Evolutionary conservation across 345 rosid species (phyloP).

Genomic region (Eucalyptus sp.): DNA sequence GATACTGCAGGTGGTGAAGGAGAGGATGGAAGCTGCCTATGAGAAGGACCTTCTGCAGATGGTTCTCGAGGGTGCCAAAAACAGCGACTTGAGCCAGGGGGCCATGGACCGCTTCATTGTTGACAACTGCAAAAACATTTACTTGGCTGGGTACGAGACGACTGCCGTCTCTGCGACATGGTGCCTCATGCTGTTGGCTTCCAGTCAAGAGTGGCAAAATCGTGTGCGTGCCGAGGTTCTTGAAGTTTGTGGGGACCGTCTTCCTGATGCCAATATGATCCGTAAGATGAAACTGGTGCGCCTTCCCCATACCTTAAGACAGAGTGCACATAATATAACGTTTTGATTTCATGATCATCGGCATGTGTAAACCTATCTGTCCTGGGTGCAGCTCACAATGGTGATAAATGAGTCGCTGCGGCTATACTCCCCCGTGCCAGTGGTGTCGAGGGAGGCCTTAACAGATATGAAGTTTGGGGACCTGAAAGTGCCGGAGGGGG

Average conservation of each 20-base stretch:
- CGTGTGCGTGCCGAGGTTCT: constrained; percentile 20
- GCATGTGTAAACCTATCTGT: neutral
- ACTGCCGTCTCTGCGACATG: constrained; percentile 29
- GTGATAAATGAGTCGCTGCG: constrained; percentile 33
- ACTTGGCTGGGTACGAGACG: constrained; percentile 33
- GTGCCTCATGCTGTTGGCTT: constrained; percentile 34
- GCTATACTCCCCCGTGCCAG: constrained; percentile 31
- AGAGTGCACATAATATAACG: neutral
- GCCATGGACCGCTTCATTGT: constrained; percentile 15
- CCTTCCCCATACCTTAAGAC: neutral
- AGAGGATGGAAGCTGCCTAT: neutral
- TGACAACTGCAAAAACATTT: constrained; percentile 43
- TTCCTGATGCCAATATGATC: constrained; percentile 12
- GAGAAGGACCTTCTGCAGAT: constrained; percentile 23
- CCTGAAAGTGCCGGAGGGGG: constrained; percentile 19
- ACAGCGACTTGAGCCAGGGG: neutral
- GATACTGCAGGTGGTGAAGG: constrained; percentile 16
- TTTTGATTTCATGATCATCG: neutral
- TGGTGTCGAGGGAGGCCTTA: constrained; percentile 32
- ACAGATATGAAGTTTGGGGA: constrained; percentile 25
- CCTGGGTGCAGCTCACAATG: constrained; percentile 29
- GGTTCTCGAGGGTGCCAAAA: constrained; percentile 21
- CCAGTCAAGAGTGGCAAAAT: constrained; percentile 38
- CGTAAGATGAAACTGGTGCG: constrained; percentile 25
- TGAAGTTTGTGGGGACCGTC: constrained; percentile 3